Conservation (phyloP, 768 basidiomycete genomes). For the Zangia roseola region DNA sequence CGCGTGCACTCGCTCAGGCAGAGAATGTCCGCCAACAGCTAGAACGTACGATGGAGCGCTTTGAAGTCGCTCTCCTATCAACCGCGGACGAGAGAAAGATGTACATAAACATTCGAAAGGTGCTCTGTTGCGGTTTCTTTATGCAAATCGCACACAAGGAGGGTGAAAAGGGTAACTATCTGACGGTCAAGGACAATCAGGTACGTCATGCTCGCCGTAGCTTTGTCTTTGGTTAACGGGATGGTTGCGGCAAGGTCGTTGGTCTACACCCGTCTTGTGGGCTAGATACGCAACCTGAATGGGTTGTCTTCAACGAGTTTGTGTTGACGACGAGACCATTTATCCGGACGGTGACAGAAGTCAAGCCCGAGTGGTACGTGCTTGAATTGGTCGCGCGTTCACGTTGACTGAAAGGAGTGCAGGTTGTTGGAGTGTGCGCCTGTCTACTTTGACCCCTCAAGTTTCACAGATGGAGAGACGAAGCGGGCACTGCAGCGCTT, state of each 20-base stretch:
- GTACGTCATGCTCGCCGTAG: conserved; percentile 35
- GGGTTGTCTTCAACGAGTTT: conserved; percentile 94
- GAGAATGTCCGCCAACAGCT: conserved; percentile 92
- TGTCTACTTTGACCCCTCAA: conserved; percentile 65
- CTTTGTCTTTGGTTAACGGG: background rate
- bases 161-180: conserved; percentile 82
- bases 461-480: conserved; percentile 69
- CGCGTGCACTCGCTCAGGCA: conserved; percentile 81
- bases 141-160: conserved; percentile 98
- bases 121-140: conserved; percentile 91
- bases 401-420: background rate
- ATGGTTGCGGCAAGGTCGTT: conserved; percentile 13
- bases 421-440: conserved; percentile 66
- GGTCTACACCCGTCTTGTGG: conserved; percentile 78
- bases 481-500: conserved; percentile 62
- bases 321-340: conserved; percentile 86
- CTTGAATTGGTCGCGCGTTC: background rate
- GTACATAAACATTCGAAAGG: conserved; percentile 73
- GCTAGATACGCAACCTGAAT: conserved; percentile 83
- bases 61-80: conserved; percentile 74
- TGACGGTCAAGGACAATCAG: conserved; percentile 96
- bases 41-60: conserved; percentile 88
- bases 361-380: conserved; percentile 80
- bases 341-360: conserved; percentile 89
- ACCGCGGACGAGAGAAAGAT: conserved; percentile 68